Evolutionary conservation across 208 protist genomes (phyloP), one percentile per base, ranked within the genome.

Genomic region (Leptomonas pyrrhocoris): DNA sequence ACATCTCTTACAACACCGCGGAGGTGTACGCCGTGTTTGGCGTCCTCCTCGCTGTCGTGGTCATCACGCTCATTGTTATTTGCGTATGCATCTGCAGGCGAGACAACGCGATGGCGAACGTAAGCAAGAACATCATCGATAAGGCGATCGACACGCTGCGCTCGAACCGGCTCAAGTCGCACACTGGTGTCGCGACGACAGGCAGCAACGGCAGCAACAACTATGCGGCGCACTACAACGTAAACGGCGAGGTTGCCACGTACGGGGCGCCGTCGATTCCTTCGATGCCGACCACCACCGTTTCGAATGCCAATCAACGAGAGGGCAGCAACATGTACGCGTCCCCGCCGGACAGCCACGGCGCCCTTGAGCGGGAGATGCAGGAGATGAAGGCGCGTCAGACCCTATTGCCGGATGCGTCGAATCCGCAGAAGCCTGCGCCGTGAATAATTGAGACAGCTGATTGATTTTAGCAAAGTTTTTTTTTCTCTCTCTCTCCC

Each of bases 121-220:
- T 25, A 3, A 74, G 68, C 60, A 67, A 55, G 53, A 56, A 31
- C 53, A 62, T 74, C 53, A 50, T 74, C 57, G 69, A 74, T 42
- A 63, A 56, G 0, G 59, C 53, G 51, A 74, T 74, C 53, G 19
- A 40, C 34, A 38, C 30, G 27, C 42, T 74, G 28, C 69, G 54
- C 34, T n/a, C 27, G 3, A 45, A 62, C 51, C 42, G 50, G 5
- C 11, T n/a, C 21, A 46, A 25, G 19, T 27, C 34, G 16, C 28
- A 42, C 13, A 42, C 38, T 6, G 38, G n/a, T n/a, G n/a, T n/a
- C n/a, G n/a, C n/a, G n/a, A n/a, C n/a, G n/a, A n/a, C n/a, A n/a
- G n/a, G n/a, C n/a, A n/a, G 42, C 48, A 59, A 40, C 49, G 42
- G 49, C 68, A 57, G 38, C 19, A n/a, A n/a, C n/a, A n/a, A n/a